Evolutionary conservation across 345 rosid genomes (phyloP).

Genomic region (Moricandia moricandioides): DNA sequence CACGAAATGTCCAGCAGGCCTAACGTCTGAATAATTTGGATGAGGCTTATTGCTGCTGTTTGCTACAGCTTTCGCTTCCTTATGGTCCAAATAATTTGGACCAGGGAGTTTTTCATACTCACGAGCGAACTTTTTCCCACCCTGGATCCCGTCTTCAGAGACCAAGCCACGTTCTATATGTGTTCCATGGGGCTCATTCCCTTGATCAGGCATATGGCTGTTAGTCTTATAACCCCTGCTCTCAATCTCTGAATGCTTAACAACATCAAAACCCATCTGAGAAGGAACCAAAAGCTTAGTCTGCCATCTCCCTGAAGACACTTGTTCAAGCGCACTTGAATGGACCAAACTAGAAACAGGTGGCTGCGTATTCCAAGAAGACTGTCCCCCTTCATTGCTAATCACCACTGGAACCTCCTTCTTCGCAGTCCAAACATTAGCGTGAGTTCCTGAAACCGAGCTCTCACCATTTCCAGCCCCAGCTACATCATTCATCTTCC

Average conservation of each 20-base stretch:
- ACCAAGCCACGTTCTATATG: slow-evolving; percentile 39
- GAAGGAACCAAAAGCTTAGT: slow-evolving; percentile 52
- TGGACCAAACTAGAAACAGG: slow-evolving; percentile 59
- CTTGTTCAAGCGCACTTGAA: slow-evolving; percentile 71
- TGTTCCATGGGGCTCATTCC: slow-evolving; percentile 35
- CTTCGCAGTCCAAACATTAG: slow-evolving; percentile 61
- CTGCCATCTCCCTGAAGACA: slow-evolving; percentile 81
- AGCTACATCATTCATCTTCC: slow-evolving; percentile 8
- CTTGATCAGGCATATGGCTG: slow-evolving; percentile 31
- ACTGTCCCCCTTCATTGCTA: slow-evolving; percentile 44
- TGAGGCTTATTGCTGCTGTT: slow-evolving; percentile 40
- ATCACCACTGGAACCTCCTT: slow-evolving; percentile 44
- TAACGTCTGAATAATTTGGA: slow-evolving; percentile 40
- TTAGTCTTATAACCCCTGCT: slow-evolving; percentile 39
- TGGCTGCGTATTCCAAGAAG: slow-evolving; percentile 47
- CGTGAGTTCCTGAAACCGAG: slow-evolving; percentile 38
- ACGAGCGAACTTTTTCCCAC: slow-evolving; percentile 41
- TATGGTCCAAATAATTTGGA: slow-evolving; percentile 42
- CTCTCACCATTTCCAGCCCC: slow-evolving; percentile 16
- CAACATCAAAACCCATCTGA: slow-evolving; percentile 38
- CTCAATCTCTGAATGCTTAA: slow-evolving; percentile 45
- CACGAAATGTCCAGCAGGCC: slow-evolving; percentile 39
- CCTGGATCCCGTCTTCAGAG: slow-evolving; percentile 41
- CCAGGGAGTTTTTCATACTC: slow-evolving; percentile 41
- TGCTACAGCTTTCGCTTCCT: slow-evolving; percentile 38